Conservation (phyloP, 768 basidiomycete genomes). For the Cystoderma amianthinum region DNA sequence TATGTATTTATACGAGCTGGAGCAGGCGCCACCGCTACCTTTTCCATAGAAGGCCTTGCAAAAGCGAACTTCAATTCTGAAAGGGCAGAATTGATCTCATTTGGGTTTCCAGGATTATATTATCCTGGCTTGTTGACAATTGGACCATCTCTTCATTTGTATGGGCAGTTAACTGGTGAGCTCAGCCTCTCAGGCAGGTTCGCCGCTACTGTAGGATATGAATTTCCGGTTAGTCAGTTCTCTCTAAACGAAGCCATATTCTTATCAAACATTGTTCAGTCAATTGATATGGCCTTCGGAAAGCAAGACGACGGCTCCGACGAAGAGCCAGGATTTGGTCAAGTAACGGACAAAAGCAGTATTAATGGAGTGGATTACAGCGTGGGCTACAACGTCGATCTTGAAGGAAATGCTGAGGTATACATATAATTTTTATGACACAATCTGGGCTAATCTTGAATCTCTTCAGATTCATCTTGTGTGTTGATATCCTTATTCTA, state of each 20-base stretch:
- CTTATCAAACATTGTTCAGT: background rate
- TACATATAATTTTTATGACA: slow-evolving; percentile 5
- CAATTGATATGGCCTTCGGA: slow-evolving; percentile 7
- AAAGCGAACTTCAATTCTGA: slow-evolving; percentile 4
- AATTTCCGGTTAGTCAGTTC: slow-evolving; percentile 3
- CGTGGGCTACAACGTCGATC: slow-evolving; percentile 15
- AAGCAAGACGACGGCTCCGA: slow-evolving; percentile 7
- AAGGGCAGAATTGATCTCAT: slow-evolving; percentile 5
- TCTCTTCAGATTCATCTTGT: background rate
- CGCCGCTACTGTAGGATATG: slow-evolving; percentile 8
- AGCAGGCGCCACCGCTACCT: slow-evolving; percentile 6
- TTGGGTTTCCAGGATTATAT: slow-evolving; percentile 12
- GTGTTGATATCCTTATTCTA: background rate
- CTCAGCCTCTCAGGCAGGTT: slow-evolving; percentile 9
- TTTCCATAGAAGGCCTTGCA: slow-evolving; percentile 10
- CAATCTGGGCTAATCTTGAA: background rate
- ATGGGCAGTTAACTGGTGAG: slow-evolving; percentile 8
- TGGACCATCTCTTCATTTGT: slow-evolving; percentile 11
- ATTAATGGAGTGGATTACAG: slow-evolving; percentile 8
- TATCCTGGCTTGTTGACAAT: slow-evolving; percentile 13
- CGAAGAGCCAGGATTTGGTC: slow-evolving; percentile 5
- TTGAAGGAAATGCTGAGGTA: slow-evolving; percentile 13
- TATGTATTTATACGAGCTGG: slow-evolving; percentile 10
- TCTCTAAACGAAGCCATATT: background rate
- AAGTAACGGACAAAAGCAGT: slow-evolving; percentile 1